Base-by-base conservation (phyloP, 2,329 filamentous ascomycete genomes). In the Phyllosticta citrichinensis region DNA sequence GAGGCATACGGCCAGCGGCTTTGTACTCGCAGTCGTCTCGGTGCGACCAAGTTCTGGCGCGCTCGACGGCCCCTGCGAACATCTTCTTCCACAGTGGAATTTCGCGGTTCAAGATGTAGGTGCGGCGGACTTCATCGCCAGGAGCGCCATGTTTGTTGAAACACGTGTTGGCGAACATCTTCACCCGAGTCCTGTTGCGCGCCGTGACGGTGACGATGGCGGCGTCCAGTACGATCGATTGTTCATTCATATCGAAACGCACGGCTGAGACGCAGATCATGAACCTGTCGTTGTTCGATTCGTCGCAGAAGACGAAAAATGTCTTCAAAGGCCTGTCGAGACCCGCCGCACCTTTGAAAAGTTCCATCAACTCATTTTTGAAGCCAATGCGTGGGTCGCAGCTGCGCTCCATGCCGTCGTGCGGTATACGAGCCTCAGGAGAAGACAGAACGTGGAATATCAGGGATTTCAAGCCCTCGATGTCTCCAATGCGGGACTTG, bases 41-140 rank as follows among this genome's bases (percentile, higher is more conserved):
- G 62, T 78, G 76, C 24, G 66, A 64, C 75, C 74, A 77, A 8
- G 62, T 62, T 8, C 75, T 69, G 58, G 74, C 76, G n/a, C 76
- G 71, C 65, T 68, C 67, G 5, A 61, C 67, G 24, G 63, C 63
- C 0, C 62, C 52, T 1, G 65, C 63, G 1, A 67, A 54, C 14
- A 64, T 33, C n/a, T 65, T 60, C 30, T 64, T 67, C 66, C 64
- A 68, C 11, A 64, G 57, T 2, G 6, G 6, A 3, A 61, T 14
- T 55, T 65, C 65, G 2, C 54, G 54, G 8, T 67, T 64, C 14
- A 65, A 58, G 17, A 70, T 58, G 0, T 62, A 63, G 55, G 73
- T 66, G 22, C 52, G 22, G 22, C 22, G 22, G 22, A 22, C 2
- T 63, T 35, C 14, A n/a, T 51, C n/a, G 22, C 22, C 2, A 1